Evolutionary conservation across 2,329 filamentous ascomycete species (phyloP), one percentile per base, ranked within the genome.

Genomic region (Fusarium udum): DNA sequence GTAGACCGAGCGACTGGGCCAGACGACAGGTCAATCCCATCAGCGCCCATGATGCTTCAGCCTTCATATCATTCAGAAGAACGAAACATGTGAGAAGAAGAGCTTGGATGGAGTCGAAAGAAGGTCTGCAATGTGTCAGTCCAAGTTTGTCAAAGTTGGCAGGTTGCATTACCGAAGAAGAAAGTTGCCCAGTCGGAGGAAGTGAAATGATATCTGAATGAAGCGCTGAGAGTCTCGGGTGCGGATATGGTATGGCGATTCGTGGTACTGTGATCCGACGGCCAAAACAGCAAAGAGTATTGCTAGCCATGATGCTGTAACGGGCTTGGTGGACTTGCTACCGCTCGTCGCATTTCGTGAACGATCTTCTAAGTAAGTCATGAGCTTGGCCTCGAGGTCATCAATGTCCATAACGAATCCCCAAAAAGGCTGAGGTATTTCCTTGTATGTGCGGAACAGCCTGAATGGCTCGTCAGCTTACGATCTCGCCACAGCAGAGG

Each of bases 21-120:
- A 92, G 84, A 32, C 90, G 86, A 69, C 89, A 91, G 0, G 90
- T 91, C 49, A 92, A 85, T 2, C 90, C 90, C 57, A 91, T 85
- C 60, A 92, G 79, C 0, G 90, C 90, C 90, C 90, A 92, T 1
- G 90, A 91, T 1, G 89, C 90, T 75, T 92, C 90, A 3, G 90
- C 90, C 76, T 92, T 92, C 90, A 92, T 92, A 67, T 92, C 90
- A 73, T 92, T 92, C 32, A 91, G 82, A 5, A 92, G 82, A 6
- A 91, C 89, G 70, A 92, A 91, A 36, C 89, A 87, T 8, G 89
- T 89, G 48, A 92, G 85, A 3, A 92, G 82, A 45, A 92, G 81
- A 2, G 90, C 90, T 78, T 92, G 90, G 32, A 92, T 89, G 9
- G 89, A 91, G 78, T 92, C 90, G 43, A 92, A 85, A 0, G 90